Evolutionary conservation across 176 grass and related monocot genomes (phyloP), one percentile per base, ranked within the genome.

Genomic region (Eragrostis nindensis): DNA sequence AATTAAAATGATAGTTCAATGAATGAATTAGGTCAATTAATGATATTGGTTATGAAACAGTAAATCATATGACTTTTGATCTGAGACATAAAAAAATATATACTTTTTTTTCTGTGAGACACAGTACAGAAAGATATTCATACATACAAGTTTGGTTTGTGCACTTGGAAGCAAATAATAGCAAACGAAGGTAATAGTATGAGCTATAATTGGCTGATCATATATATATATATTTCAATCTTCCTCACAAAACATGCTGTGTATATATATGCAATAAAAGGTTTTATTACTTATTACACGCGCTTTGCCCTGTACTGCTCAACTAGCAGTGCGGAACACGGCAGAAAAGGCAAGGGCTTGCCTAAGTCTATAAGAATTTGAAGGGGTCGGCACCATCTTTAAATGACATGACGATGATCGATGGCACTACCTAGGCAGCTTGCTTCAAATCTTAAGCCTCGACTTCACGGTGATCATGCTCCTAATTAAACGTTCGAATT

Each of bases 381-480:
- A 84, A 84, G 19, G 70, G n/a, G 66, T 78, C 57, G 82, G 81
- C 71, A 69, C 77, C 82, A 60, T 77, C 81, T 78, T 81, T 60
- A 78, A 66, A 74, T 77, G 57, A 7, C 77, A 84, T 26, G 77
- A 77, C 4, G 38, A 60, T 22, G 81, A 60, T 18, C 21, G 24
- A 60, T 18, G 26, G 24, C 25, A 38, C 53, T 56, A 62, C 45
- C 26, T 69, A 21, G 30, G 57, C 41, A 42, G 70, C n/a, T 74
- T 82, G 70, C 62, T 79, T 79, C 12, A 73, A 73, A 64, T 73
- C 30, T 64, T 11, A 65, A 39, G 26, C 17, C 53, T 71, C 47
- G 68, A 62, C 80, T 73, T 73, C 47, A 41, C 7, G 6, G 22
- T 50, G 8, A 41, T 73, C 64, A 57, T 86, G 40, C 42, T 71